Evolutionary conservation across 768 basidiomycete genomes (phyloP), one percentile per base, ranked within the genome.

Genomic region (Phlebiopsis flavidoalba): DNA sequence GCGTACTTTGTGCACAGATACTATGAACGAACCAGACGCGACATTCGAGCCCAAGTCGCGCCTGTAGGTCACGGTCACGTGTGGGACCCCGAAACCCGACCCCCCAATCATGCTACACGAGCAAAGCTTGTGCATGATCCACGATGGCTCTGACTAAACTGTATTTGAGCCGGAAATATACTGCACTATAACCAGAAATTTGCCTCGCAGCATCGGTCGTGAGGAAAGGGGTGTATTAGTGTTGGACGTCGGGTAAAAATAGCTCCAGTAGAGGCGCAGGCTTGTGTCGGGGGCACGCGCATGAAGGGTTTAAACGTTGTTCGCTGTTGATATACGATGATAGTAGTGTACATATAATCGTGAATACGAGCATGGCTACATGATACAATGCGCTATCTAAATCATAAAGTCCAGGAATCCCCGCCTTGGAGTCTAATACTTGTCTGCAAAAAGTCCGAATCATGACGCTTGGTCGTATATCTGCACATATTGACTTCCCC

Each of bases 401-500:
- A 43, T 43, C 12, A 10, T 43, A 43, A 31, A 31, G 6, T 17
- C 40, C 40, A 43, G 10, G 40, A 43, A 10, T 2, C 40, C n/a
- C 40, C 12, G 40, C 10, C 40, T 43, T 43, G 40, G 40, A 43
- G 40, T 31, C 26, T 31, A 31, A 31, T 31, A 43, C 11, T 40
- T 2, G 49, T 22, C 49, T 12, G 49, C 19, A n/a, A 19, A 50
- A 31, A 31, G 26, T 31, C 26, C 26, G 14, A 26, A 15, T 59
- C 55, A 66, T n/a, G 64, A 68, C 48, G 71, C 71, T 70, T 89
- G 85, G 72, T 43, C 40, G 40, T 88, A 94, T 63, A 91, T 82
- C 74, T 84, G 83, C 53, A 93, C 84, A 71, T 82, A 85, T 64
- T 80, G 37, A 94, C 84, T 73, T 93, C 89, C n/a, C 91, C 91